Conservation (phyloP, 768 basidiomycete genomes). For the Xanthoconium stramineum region DNA sequence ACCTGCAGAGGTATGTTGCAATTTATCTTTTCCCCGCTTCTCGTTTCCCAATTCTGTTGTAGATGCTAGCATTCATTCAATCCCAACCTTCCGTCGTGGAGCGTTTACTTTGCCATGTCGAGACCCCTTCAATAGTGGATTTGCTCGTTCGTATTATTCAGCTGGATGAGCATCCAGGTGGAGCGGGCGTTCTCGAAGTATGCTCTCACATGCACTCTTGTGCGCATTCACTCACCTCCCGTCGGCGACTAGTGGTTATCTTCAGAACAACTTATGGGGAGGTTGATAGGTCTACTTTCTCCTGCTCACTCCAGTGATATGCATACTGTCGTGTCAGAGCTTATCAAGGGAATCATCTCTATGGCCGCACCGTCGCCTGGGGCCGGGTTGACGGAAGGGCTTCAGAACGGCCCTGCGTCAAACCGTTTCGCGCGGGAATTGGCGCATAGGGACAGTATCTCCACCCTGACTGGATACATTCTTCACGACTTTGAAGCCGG, state of each 20-base stretch:
- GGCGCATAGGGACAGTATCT: constrained; percentile 67
- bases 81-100: constrained; percentile 78
- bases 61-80: constrained; percentile 95
- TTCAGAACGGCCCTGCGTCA: constrained; percentile 69
- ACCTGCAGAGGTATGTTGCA: constrained; percentile 72
- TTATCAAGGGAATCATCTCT: constrained; percentile 92
- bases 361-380: constrained; percentile 88
- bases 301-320: constrained; percentile 70
- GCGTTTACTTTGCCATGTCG: constrained; percentile 79
- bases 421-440: constrained; percentile 90
- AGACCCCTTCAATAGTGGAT: constrained; percentile 89
- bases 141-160: constrained; percentile 87
- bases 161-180: constrained; percentile 79
- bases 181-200: constrained; percentile 80
- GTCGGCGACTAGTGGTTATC: constrained; percentile 76
- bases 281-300: constrained; percentile 78
- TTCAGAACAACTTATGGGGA: constrained; percentile 74
- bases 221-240: constrained; percentile 27
- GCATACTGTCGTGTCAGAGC: constrained; percentile 84
- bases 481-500: constrained; percentile 54
- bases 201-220: constrained; percentile 39
- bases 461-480: constrained; percentile 72
- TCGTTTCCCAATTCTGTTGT: constrained; percentile 16
- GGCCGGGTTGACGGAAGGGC: constrained; percentile 64
- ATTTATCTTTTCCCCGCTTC: constrained; percentile 15